Evolutionary conservation across 106 monocot species (phyloP).

Genomic region (Dioscorea dumetorum): DNA sequence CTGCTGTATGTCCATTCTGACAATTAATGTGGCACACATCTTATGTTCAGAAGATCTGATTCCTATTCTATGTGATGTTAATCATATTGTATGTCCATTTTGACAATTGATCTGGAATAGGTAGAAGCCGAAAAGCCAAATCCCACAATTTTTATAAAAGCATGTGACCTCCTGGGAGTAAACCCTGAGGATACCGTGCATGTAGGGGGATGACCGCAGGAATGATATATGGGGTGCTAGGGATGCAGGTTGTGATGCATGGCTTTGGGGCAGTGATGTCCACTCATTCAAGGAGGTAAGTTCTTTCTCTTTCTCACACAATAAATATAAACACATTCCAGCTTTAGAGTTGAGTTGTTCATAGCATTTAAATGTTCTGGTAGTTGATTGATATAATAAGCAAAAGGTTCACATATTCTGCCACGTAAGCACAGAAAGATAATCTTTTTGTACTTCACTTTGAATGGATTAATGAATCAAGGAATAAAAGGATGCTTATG

Average conservation of each 20-base stretch:
- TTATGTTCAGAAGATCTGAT: too few species aligned
- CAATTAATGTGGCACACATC: too few species aligned
- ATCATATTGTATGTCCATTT: too few species aligned
- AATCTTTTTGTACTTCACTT: background rate
- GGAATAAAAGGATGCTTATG: too few species aligned
- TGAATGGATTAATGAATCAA: too few species aligned
- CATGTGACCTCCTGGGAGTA: constrained; percentile 83
- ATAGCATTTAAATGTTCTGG: background rate
- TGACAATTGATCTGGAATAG: constrained; percentile 20
- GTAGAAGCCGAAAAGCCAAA: constrained; percentile 99
- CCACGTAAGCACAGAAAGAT: background rate
- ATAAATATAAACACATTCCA: too few species aligned
- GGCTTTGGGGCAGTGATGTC: constrained; percentile 97
- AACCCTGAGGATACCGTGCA: constrained; percentile 96
- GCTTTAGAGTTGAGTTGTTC: too few species aligned
- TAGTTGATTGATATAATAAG: background rate
- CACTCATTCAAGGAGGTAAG: constrained; percentile 83
- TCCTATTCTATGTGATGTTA: too few species aligned
- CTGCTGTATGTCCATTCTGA: too few species aligned
- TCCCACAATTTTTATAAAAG: constrained; percentile 93
- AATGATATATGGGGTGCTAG: constrained; percentile 98
- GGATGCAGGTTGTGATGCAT: constrained; percentile 98
- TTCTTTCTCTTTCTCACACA: background rate
- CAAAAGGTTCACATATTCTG: background rate
- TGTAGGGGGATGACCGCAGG: constrained; percentile 91